Conservation (phyloP, 2,329 filamentous ascomycete genomes). For the Scedosporium dehoogii region DNA sequence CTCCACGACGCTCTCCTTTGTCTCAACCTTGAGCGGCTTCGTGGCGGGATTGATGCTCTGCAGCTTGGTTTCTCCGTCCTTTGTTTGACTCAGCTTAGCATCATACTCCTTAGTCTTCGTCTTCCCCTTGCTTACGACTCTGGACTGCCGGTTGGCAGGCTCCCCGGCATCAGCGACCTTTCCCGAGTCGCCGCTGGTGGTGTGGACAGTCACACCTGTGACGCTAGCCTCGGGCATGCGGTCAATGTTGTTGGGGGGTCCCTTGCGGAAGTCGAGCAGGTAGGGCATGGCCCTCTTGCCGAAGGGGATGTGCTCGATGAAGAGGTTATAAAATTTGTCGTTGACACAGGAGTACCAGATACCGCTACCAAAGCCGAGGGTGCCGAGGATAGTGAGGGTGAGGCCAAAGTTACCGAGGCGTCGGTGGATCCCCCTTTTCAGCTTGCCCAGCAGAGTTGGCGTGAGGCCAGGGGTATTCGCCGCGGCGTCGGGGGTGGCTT, state of each 20-base stretch:
- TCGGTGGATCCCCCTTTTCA: constrained; percentile 57
- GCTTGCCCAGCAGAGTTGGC: constrained; percentile 27
- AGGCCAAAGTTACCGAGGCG: constrained; percentile 69
- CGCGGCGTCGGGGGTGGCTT: constrained; percentile 14
- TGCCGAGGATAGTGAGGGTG: constrained; percentile 65
- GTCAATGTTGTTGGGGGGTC: constrained; percentile 50
- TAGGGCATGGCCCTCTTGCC: constrained; percentile 92
- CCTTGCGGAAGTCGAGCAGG: constrained; percentile 81
- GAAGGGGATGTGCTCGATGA: constrained; percentile 91
- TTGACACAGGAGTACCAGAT: constrained; percentile 88
- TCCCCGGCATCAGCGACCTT: constrained; percentile 56
- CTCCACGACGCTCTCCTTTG: constrained; percentile 12
- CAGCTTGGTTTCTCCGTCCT: constrained; percentile 13
- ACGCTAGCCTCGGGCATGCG: constrained; percentile 37
- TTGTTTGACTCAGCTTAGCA: constrained; percentile 18
- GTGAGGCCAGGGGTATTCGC: constrained; percentile 22
- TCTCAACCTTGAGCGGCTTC: constrained; percentile 12
- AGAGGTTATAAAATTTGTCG: constrained; percentile 99
- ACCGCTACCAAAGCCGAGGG: constrained; percentile 73
- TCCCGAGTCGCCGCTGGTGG: constrained; percentile 78
- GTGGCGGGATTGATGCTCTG: constrained; percentile 5
- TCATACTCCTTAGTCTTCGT: constrained; percentile 15
- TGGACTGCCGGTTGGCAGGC: constrained; percentile 49
- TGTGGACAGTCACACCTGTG: constrained; percentile 69
- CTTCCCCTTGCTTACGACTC: constrained; percentile 34